These are phyloP conservation scores for Solanum paucissectum DNA, from an alignment of 257 asterid genomes.

Conservation along the genomic window DNA sequence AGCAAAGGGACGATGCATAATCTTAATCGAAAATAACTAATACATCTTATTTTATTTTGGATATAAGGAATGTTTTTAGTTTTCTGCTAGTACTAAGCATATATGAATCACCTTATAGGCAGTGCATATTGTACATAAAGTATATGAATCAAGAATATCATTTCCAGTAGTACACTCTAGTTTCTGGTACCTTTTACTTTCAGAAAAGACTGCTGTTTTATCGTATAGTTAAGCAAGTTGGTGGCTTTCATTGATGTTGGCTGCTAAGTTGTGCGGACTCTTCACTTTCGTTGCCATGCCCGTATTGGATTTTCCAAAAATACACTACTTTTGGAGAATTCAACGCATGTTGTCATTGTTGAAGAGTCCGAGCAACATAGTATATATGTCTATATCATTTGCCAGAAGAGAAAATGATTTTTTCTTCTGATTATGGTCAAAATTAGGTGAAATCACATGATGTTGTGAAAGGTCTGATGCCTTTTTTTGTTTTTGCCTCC, in stretches of 20 bases:
- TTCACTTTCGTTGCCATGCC: background rate
- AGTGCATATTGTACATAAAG: background rate
- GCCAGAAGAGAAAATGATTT: background rate
- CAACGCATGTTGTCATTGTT: background rate
- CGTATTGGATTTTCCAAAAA: background rate
- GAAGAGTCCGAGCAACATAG: background rate
- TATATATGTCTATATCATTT: background rate
- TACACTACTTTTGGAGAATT: background rate
- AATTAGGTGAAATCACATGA: background rate
- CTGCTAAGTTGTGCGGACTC: background rate
- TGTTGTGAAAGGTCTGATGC: background rate
- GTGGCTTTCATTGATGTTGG: background rate
- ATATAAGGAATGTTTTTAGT: background rate
- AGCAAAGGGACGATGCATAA: constrained; percentile 38
- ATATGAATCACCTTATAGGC: background rate
- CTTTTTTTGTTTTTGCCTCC: background rate
- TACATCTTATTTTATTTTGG: background rate
- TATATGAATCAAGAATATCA: background rate
- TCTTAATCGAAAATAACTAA: background rate
- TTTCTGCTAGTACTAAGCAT: background rate
- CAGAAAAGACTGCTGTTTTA: background rate
- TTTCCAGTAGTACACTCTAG: background rate
- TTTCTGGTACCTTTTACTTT: background rate
- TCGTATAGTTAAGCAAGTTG: background rate
- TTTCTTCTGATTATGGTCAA: background rate